Base-by-base conservation (phyloP, 768 basidiomycete genomes). In the Lactifluus rugatus region DNA sequence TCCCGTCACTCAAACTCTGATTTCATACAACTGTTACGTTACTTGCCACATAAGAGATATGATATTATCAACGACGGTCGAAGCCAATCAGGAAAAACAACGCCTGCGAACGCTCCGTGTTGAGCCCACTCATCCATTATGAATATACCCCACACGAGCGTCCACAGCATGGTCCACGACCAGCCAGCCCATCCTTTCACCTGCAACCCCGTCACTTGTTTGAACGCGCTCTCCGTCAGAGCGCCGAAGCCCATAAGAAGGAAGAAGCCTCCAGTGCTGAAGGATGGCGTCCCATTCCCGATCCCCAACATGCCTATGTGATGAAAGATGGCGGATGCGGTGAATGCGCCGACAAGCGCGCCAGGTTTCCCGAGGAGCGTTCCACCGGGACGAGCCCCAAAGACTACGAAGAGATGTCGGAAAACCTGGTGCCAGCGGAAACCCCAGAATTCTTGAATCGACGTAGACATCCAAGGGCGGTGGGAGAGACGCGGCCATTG, bases 301-400 rank as follows among this genome's bases (percentile, higher is more conserved):
- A 85, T 78, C 4, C 80, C 81, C 74, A 77, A 84, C 51, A 80
- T 60, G 13, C 80, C 83, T 17, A 34, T 77, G 59, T 81, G 75
- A 57, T 89, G 87, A 4, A 86, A 64, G 3, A 80, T 23, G 6
- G 78, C 83, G 0, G 85, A 87, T 5, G 79, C 60, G 2, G 78
- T 51, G 66, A 88, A 88, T 5, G 77, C 78, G 11, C 82, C 84
- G 1, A 87, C 54, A 6, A 85, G 70, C 3, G 66, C 69, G 6
- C 80, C 82, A 5, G 66, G 54, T 21, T 76, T 75, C n/a, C 84
- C 84, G 34, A 80, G 64, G 7, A 79, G 58, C 52, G 65, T 64
- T 28, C 66, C 65, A 23, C 79, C 48, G 0, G 69, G 72, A 14
- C 51, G 52, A 0, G 65, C 66, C 16, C 73, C 74, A 3, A 72